Conservation (phyloP, 1,284 basidiomycete species). For the Papiliotrema flavescens region DNA sequence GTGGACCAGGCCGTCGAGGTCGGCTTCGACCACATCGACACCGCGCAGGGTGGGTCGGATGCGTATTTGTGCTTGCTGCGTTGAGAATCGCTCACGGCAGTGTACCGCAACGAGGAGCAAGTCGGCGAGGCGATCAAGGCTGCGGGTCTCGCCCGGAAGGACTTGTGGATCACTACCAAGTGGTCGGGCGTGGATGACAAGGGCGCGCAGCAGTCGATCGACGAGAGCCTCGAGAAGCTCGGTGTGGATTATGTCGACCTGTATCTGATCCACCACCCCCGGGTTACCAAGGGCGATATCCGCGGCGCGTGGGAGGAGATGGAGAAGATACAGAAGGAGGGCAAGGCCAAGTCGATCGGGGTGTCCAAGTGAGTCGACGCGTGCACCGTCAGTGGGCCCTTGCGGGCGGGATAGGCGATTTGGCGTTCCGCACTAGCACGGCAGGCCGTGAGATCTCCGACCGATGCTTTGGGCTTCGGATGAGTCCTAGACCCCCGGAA, state of each 20-base stretch:
- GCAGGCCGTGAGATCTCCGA: background rate
- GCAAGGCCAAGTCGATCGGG: constrained; percentile 66
- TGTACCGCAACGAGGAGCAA: constrained; percentile 47
- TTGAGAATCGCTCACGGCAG: constrained; percentile 8
- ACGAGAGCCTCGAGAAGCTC: constrained; percentile 61
- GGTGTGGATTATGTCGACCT: constrained; percentile 66
- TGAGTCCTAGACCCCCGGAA: too few relatives aligned
- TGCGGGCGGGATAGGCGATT: too few relatives aligned
- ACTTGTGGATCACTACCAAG: constrained; percentile 58
- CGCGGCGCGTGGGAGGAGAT: constrained; percentile 60
- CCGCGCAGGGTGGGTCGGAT: constrained; percentile 36
- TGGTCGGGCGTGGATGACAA: constrained; percentile 58
- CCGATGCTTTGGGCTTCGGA: too few relatives aligned
- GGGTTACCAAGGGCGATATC: constrained; percentile 55
- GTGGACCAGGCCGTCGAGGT: constrained; percentile 44
- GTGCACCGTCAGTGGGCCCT: too few relatives aligned
- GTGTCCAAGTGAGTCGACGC: constrained; percentile 60
- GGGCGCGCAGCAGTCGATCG: constrained; percentile 57
- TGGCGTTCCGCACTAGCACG: too few relatives aligned
- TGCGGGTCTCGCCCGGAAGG: constrained; percentile 49
- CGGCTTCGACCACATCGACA: constrained; percentile 48
- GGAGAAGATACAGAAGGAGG: constrained; percentile 58
- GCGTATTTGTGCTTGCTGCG: background rate
- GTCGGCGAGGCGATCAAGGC: constrained; percentile 52
- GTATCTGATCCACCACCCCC: constrained; percentile 59